A percentile compares a stretch with the other conserved stretches of the same genome.
Conservation (phyloP, 2,329 filamentous ascomycete species). For the Botrytis squamosa region DNA sequence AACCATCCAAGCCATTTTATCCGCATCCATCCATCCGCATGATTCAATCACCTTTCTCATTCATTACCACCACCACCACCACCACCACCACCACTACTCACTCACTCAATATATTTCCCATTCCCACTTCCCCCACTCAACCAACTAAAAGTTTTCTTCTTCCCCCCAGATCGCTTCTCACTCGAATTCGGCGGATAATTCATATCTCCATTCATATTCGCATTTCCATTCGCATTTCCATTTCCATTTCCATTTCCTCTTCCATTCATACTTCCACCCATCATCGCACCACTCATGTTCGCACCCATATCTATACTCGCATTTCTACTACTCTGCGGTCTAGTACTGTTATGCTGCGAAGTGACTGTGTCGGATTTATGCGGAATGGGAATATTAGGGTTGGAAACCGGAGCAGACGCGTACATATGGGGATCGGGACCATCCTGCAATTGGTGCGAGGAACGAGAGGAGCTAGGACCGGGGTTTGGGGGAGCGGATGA, state of each 20-base stretch:
- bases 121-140: slow-evolving; percentile 16
- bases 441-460: slow-evolving; percentile 7
- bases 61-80: background rate
- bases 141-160: slow-evolving; percentile 23
- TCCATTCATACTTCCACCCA: slow-evolving; percentile 2
- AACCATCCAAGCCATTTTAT: slow-evolving; percentile 2
- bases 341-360: background rate
- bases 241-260: slow-evolving; percentile 16
- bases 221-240: slow-evolving; percentile 2
- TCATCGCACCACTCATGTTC: slow-evolving; percentile 6
- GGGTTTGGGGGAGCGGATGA: background rate
- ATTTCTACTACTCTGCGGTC: slow-evolving; percentile 7
- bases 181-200: slow-evolving; percentile 21
- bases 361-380: slow-evolving; percentile 16
- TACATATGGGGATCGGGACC: slow-evolving; percentile 18
- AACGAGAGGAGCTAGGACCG: slow-evolving; percentile 9
- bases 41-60: background rate
- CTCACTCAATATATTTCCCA: slow-evolving; percentile 21
- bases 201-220: background rate
- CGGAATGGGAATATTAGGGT: background rate
- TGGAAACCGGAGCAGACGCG: background rate
- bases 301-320: slow-evolving; percentile 15
- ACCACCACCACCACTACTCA: background rate
- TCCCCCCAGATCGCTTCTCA: slow-evolving; percentile 18
- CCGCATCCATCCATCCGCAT: background rate